These are phyloP conservation scores for Raffaelea albimanens DNA, from an alignment of 2,329 filamentous ascomycete species.

Conservation along the genomic window DNA sequence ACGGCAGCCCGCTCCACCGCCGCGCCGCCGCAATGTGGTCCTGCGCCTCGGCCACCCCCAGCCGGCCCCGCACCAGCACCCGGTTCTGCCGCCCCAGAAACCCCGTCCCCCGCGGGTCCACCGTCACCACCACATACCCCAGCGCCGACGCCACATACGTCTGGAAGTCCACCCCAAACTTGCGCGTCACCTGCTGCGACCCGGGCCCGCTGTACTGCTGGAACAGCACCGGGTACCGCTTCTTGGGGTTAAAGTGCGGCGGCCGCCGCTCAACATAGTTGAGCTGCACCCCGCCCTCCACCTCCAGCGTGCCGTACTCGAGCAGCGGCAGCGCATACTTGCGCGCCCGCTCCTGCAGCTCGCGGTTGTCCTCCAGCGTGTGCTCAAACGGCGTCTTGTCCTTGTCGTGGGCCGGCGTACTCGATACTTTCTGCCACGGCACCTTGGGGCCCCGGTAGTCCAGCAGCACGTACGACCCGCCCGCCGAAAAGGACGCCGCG, in stretches of 20 bases:
- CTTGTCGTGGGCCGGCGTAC: conserved; percentile 47
- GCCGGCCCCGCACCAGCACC: conserved; percentile 70
- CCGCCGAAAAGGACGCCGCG: conserved; percentile 70
- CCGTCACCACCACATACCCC: conserved; percentile 88
- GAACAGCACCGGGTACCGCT: conserved; percentile 90
- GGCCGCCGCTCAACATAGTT: conserved; percentile 77
- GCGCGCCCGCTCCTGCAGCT: conserved; percentile 58
- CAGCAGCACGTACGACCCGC: conserved; percentile 74
- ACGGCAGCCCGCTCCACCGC: conserved; percentile 69
- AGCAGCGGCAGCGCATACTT: conserved; percentile 75
- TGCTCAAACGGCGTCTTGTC: conserved; percentile 43
- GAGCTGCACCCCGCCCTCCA: conserved; percentile 57
- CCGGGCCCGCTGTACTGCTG: conserved; percentile 89
- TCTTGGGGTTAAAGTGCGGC: conserved; percentile 74
- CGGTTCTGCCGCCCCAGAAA: conserved; percentile 78
- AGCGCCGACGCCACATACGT: conserved; percentile 76
- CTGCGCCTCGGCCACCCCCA: conserved; percentile 74
- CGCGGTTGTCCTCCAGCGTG: conserved; percentile 68
- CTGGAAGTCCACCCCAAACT: conserved; percentile 80
- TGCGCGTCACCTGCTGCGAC: conserved; percentile 79
- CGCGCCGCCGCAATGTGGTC: conserved; percentile 90
- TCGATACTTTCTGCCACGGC: conserved; percentile 85
- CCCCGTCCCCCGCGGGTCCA: conserved; percentile 89
- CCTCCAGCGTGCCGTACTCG: conserved; percentile 73
- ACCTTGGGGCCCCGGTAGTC: conserved; percentile 76